A percentile compares a stretch with the other conserved stretches of the same genome.
phyloP scores from a whole-genome alignment of 805 yeast genomes.

The Kazachstania bromeliacearum region DNA sequence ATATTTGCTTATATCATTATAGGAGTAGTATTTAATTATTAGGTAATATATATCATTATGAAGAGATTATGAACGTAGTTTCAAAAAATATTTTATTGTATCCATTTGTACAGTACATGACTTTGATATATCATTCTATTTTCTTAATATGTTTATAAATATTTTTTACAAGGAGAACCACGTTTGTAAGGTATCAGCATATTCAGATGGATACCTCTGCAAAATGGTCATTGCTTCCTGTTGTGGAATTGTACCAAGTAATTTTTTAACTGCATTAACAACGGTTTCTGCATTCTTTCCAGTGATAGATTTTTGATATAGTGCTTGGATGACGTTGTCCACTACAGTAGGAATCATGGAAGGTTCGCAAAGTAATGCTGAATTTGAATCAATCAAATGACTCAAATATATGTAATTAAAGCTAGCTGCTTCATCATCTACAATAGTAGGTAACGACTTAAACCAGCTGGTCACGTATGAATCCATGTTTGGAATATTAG shows the following conservation, averaged over 20 bases:
- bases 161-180: conserved; percentile 48
- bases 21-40: no score
- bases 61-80: no score
- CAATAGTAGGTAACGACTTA: conserved; percentile 66
- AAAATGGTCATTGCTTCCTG: conserved; percentile 56
- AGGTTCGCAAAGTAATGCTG: conserved; percentile 42
- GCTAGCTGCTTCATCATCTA: conserved; percentile 84
- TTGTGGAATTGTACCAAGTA: conserved; percentile 58
- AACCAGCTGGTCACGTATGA: conserved; percentile 69
- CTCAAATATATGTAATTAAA: conserved; percentile 68
- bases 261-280: conserved; percentile 51
- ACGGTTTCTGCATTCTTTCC: conserved; percentile 66
- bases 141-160: no score
- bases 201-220: conserved; percentile 51
- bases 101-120: no score
- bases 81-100: no score
- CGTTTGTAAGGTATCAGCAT: conserved; percentile 49
- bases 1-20: no score
- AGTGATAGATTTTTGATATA: conserved; percentile 52
- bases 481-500: conserved; percentile 50
- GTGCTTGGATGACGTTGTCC: conserved; percentile 64
- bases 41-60: no score
- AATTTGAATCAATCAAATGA: conserved; percentile 59
- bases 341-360: conserved; percentile 51
- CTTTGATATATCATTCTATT: no score